Conservation (phyloP, 176 grass and related monocot genomes). For the Carex littledalei region DNA sequence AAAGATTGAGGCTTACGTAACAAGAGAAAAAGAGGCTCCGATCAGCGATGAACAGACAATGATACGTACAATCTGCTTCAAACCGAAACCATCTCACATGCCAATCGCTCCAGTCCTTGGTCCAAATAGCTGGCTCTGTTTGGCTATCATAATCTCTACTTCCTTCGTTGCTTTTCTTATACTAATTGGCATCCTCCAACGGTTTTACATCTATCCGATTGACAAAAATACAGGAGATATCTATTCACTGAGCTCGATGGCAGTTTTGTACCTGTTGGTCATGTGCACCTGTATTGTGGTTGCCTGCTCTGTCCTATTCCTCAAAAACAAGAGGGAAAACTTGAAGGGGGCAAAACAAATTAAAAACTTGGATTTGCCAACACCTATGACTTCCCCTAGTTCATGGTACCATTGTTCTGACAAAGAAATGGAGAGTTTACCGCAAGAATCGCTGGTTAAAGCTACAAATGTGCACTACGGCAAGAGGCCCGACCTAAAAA, state of each 20-base stretch:
- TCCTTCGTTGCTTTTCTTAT: conserved; percentile 42
- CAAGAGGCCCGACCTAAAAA: conserved; percentile 28
- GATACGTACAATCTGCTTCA: conserved; percentile 35
- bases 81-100: conserved; percentile 34
- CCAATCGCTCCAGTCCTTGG: conserved; percentile 40
- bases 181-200: conserved; percentile 33
- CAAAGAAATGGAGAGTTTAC: conserved; percentile 43
- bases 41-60: not conserved
- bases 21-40: conserved; percentile 27
- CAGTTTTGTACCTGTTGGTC: conserved; percentile 41
- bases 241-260: conserved; percentile 35
- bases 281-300: conserved; percentile 29
- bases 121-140: conserved; percentile 41
- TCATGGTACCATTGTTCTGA: conserved; percentile 24
- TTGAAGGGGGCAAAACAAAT: conserved; percentile 30
- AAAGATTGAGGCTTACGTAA: conserved; percentile 47
- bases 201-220: conserved; percentile 40
- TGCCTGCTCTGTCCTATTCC: conserved; percentile 23
- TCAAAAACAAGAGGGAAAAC: conserved; percentile 37
- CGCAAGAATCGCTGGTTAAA: conserved; percentile 28
- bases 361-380: conserved; percentile 30
- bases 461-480: conserved; percentile 41
- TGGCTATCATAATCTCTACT: conserved; percentile 36
- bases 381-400: conserved; percentile 25
- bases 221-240: conserved; percentile 39